Evolutionary conservation across 768 basidiomycete species (phyloP).

Genomic region (Termitomyces sp.): DNA sequence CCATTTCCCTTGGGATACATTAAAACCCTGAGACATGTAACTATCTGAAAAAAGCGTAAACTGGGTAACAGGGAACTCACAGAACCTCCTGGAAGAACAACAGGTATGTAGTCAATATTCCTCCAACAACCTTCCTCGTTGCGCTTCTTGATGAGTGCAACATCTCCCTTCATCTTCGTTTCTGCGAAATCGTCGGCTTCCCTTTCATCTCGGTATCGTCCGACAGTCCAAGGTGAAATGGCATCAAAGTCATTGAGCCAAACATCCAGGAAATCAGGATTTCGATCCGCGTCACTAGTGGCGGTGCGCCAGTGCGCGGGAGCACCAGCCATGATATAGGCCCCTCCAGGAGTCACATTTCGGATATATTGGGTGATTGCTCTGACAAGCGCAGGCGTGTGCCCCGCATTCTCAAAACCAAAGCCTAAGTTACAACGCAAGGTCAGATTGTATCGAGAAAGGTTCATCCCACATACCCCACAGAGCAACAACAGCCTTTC

Average conservation of each 20-base stretch:
- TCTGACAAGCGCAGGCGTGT: slow-evolving; percentile 56
- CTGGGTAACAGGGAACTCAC: slow-evolving; percentile 38
- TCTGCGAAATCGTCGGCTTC: slow-evolving; percentile 62
- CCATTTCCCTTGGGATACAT: slow-evolving; percentile 69
- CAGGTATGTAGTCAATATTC: slow-evolving; percentile 78
- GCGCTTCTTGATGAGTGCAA: slow-evolving; percentile 48
- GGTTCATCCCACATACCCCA: slow-evolving; percentile 46
- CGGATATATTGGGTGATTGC: slow-evolving; percentile 54
- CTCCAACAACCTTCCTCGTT: slow-evolving; percentile 35
- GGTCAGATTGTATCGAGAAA: background rate
- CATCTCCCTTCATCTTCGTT: slow-evolving; percentile 58
- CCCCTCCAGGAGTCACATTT: slow-evolving; percentile 62
- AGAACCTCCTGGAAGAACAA: slow-evolving; percentile 77
- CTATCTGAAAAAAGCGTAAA: slow-evolving; percentile 8
- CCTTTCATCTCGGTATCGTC: slow-evolving; percentile 54
- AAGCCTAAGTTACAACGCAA: slow-evolving; percentile 40
- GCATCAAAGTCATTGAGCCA: slow-evolving; percentile 80
- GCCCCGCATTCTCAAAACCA: slow-evolving; percentile 56
- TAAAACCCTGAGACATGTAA: slow-evolving; percentile 47
- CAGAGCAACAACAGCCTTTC: slow-evolving; percentile 63
- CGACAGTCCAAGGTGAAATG: slow-evolving; percentile 81
- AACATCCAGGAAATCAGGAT: slow-evolving; percentile 59
- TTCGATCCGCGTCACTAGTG: slow-evolving; percentile 61
- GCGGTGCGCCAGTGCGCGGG: slow-evolving; percentile 76
- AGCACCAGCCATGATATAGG: slow-evolving; percentile 65